phyloP scores from a whole-genome alignment of 331 rosid genomes.

The Telfairia occidentalis region DNA sequence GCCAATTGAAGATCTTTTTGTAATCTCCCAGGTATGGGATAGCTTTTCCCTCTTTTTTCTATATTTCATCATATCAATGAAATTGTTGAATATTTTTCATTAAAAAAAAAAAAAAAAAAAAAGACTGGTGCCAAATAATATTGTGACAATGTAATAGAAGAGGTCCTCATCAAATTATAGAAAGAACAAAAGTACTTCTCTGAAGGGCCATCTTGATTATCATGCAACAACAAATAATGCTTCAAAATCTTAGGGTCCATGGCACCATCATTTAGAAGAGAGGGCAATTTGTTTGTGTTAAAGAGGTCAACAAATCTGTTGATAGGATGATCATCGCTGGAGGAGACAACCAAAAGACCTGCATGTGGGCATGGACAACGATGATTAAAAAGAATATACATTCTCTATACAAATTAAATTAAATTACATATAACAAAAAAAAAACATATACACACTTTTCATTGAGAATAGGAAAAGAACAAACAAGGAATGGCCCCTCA shows the following conservation, averaged over 20 bases:
- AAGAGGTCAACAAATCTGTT: slow-evolving; percentile 67
- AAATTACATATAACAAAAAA: neutral
- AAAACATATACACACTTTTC: neutral
- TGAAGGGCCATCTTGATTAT: slow-evolving; percentile 66
- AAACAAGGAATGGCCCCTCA: neutral
- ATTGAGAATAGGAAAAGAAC: neutral
- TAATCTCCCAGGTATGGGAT: too few species aligned
- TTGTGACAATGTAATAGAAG: neutral
- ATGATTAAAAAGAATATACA: neutral
- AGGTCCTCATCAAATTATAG: neutral
- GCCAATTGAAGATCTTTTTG: too few species aligned
- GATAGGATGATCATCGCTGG: slow-evolving; percentile 83
- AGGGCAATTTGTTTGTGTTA: slow-evolving; percentile 67
- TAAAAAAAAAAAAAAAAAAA: too few species aligned
- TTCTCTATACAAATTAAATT: neutral
- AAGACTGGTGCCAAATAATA: neutral
- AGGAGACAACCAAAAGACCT: slow-evolving; percentile 91
- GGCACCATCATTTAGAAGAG: slow-evolving; percentile 73
- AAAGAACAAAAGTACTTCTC: slow-evolving; percentile 54
- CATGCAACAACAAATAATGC: slow-evolving; percentile 86
- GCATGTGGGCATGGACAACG: slow-evolving; percentile 23
- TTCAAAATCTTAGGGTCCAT: slow-evolving; percentile 90
- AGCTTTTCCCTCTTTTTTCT: too few species aligned
- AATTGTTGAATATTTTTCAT: too few species aligned
- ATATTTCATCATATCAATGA: too few species aligned